Conservation (phyloP, 305 asterid species). For the Fraxinus platypoda region DNA sequence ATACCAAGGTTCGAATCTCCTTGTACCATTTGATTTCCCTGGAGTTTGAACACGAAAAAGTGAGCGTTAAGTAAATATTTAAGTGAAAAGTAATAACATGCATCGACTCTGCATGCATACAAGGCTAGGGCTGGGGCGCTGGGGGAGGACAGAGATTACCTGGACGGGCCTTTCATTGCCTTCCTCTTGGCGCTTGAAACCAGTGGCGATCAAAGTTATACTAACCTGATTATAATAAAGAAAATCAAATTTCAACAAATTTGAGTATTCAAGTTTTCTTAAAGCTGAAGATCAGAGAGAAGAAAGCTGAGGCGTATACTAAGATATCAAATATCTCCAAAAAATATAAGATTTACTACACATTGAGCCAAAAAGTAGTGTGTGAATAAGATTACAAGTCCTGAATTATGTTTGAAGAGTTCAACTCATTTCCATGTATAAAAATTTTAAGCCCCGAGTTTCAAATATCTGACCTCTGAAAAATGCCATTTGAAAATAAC, state of each 20-base stretch:
- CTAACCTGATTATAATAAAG: conserved; percentile 60
- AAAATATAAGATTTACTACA: not conserved
- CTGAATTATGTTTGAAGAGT: not conserved
- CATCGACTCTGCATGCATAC: not conserved
- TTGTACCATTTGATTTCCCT: conserved; percentile 61
- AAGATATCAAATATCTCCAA: not conserved
- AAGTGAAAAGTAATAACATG: not conserved
- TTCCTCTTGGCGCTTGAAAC: conserved; percentile 92
- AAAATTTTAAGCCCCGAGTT: not conserved
- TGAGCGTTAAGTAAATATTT: not conserved
- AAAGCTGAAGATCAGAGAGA: not conserved
- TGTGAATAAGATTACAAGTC: not conserved
- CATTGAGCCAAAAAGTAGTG: not conserved
- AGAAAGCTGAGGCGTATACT: not conserved
- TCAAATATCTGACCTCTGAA: not conserved
- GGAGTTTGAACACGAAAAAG: conserved; percentile 14
- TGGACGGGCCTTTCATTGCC: conserved; percentile 63
- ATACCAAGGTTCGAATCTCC: conserved; percentile 55
- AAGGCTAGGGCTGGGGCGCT: not conserved
- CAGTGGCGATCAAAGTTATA: conserved; percentile 93
- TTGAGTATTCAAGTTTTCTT: not conserved
- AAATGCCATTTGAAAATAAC: not conserved
- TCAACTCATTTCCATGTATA: not conserved
- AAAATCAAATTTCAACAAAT: conserved; percentile 19
- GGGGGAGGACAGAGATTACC: conserved; percentile 34